A percentile compares a stretch with the other conserved stretches of the same genome.
Conservation (phyloP, 768 basidiomycete species). For the Termitomyces sp. region DNA sequence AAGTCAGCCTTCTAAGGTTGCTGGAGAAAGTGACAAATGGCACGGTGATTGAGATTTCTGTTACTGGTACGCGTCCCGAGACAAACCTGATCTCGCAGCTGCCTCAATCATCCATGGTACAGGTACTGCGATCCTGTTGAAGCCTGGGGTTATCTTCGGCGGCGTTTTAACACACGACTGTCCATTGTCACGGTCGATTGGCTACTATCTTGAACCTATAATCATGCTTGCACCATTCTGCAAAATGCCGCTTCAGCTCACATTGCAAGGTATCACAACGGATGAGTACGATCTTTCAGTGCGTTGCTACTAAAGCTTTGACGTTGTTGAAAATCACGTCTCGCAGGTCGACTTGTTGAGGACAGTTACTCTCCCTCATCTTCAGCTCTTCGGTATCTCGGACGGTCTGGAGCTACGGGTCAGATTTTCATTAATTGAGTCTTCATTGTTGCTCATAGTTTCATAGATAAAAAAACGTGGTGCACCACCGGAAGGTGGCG, state of each 20-base stretch:
- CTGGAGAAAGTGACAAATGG: constrained; percentile 93
- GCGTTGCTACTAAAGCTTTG: constrained; percentile 6
- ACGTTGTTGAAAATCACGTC: constrained; percentile 5
- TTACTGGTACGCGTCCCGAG: constrained; percentile 63
- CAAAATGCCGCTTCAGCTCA: constrained; percentile 79
- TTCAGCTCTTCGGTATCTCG: constrained; percentile 85
- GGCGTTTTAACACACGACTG: constrained; percentile 83
- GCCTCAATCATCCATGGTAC: not conserved
- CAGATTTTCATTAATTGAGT: constrained; percentile 17
- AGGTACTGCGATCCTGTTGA: constrained; percentile 91
- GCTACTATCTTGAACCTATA: constrained; percentile 91
- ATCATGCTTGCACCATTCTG: constrained; percentile 90
- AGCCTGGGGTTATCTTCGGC: constrained; percentile 88
- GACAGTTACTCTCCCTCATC: constrained; percentile 85
- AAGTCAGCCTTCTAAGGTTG: constrained; percentile 83
- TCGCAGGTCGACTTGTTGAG: constrained; percentile 79
- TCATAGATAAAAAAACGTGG: constrained; percentile 90
- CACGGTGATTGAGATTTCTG: constrained; percentile 90
- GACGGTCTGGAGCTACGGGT: constrained; percentile 89
- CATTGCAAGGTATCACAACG: constrained; percentile 85
- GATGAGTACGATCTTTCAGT: constrained; percentile 92
- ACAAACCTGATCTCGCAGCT: not conserved
- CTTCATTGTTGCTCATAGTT: not conserved
- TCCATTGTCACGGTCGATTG: constrained; percentile 80
- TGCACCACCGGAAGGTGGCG: constrained; percentile 84